Evolutionary conservation across 371 early-diverging fungal species (phyloP), one percentile per base, ranked within the genome.

Genomic region (Encephalitozoon cuniculi): DNA sequence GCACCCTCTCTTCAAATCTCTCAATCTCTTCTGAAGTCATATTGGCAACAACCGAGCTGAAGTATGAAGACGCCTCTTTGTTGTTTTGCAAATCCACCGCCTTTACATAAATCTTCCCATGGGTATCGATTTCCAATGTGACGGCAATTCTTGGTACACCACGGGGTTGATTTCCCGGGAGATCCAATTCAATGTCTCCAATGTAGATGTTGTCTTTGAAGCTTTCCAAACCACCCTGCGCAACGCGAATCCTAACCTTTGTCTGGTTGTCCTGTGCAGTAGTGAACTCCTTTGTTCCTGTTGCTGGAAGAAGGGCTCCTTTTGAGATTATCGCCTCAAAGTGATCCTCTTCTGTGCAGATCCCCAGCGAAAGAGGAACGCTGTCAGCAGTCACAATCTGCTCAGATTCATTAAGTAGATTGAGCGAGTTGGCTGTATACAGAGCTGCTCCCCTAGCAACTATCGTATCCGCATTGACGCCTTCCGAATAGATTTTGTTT

Each of bases 381-480:
- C 91, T 91, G 85, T 94, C 95, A 78, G 93, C 86, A 51, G 93
- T 87, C 53, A 91, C 81, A 54, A 93, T 86, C 70, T 88, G 88
- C 64, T 88, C 87, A 85, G 91, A 91, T 67, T 89, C 89, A 74
- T 88, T 89, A 80, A 91, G 91, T 28, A 46, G 28, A 75, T 93
- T 93, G 51, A 89, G 87, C 39, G 92, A 86, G 82, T 94, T 91
- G 76, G 93, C 93, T 71, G 90, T 94, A 87, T 95, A 97, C 75
- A 92, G 91, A 41, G 96, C 96, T 85, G 96, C 96, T 73, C 99
- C 99, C 84, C 90, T 90, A 28, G 99, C 96, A 75, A 96, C 91
- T 66, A 93, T 92, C 86, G 96, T 96, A 40, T 78, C 76, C 0
- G 81, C 74, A 65, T 75, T 64, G 0, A 72, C 64, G 40, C 68